Percentiles rank a stretch among this genome's conserved stretches.
Conservation (phyloP, 2,329 filamentous ascomycete species). For the Colletotrichum truncatum region DNA sequence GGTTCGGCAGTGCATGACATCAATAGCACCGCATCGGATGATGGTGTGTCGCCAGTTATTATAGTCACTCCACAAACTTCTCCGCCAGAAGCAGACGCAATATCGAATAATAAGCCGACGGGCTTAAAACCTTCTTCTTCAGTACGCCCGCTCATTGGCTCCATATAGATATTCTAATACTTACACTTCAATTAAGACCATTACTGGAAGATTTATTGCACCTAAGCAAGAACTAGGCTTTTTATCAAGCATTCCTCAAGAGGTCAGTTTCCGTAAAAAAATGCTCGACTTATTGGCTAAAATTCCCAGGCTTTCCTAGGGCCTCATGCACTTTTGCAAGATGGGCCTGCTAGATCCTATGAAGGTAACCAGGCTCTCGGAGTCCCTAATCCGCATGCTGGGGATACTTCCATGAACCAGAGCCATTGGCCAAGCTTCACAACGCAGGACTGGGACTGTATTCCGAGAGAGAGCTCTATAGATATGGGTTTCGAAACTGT, state of each 20-base stretch:
- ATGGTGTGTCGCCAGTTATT: background rate
- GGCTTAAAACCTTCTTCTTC: background rate
- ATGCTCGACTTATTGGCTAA: no score
- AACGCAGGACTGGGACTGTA: no score
- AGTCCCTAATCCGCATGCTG: no score
- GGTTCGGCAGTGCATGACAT: background rate
- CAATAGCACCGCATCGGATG: background rate
- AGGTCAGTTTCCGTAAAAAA: no score
- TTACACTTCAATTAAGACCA: background rate
- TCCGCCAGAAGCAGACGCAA: background rate
- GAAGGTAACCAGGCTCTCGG: no score
- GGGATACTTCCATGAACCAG: no score
- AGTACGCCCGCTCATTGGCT: background rate
- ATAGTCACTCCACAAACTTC: background rate
- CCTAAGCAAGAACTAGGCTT: background rate
- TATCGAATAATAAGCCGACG: background rate
- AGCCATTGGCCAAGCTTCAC: no score
- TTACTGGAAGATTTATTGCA: background rate
- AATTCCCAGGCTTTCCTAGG: no score
- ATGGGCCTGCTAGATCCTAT: no score
- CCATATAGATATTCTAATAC: background rate
- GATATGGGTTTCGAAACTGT: no score
- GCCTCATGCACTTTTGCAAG: no score
- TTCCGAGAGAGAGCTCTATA: no score
- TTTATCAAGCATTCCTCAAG: background rate